Evolutionary conservation across 2,329 filamentous ascomycete species (phyloP), one percentile per base, ranked within the genome.

Genomic region (Didymella glomerata): DNA sequence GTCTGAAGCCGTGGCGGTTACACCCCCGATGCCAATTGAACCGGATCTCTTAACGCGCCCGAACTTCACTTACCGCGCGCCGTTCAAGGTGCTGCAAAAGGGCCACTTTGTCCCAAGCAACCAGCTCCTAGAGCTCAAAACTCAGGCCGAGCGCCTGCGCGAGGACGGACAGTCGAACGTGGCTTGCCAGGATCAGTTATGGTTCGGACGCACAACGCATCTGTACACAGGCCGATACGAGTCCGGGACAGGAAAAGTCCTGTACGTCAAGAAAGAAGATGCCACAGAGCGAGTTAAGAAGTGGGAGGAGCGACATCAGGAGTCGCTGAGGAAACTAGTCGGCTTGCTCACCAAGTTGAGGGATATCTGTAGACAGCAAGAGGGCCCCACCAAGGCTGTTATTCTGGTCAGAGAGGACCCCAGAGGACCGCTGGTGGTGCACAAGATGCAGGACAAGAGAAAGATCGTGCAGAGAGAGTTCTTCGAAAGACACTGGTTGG

Each of bases 171-270:
- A 25, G 11, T 36, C 34, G 1, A 41, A 34, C 0, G 66, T 68
- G 2, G 18, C 40, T 16, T 73, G 71, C 41, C 62, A 64, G 46
- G 71, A 73, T 32, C 70, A 73, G 30, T 64, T 74, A 10, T 74
- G 71, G 71, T 74, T 74, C 51, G 71, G 71, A 2, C 69, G 71
- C 11, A 74, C 71, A 0, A 54, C 61, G 18, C 59, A 71, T 18
- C 51, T 73, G 0, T 67, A 68, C 57, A 71, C 66, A 0, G 70
- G 65, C 0, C 62, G 59, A 2, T 73, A 71, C 32, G 48, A 64
- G 13, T 41, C 40, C 11, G 61, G 45, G 4, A 65, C 64, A 0
- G 63, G 68, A 1, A 55, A 53, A 11, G 48, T 69, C 3, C 34
- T 50, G 11, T 56, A 53, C 0, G 47, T 69, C 32, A 70, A 63